These are phyloP conservation scores for Phytophthora aleatoria DNA, from an alignment of 352 stramenopile species.

Conservation along the genomic window DNA sequence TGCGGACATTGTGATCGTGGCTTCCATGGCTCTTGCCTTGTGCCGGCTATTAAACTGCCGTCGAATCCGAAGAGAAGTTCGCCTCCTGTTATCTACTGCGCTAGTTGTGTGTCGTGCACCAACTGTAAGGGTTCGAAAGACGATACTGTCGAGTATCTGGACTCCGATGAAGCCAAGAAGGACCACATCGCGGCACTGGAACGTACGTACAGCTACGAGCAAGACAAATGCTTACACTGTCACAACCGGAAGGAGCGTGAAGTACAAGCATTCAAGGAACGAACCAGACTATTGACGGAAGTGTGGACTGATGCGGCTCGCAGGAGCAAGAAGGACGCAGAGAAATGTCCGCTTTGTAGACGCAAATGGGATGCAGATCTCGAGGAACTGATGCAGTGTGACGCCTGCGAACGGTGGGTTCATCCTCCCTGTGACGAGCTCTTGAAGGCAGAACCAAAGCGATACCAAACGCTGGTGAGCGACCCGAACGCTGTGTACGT, in stretches of 20 bases:
- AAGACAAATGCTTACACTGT: constrained; percentile 62
- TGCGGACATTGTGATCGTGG: constrained; percentile 61
- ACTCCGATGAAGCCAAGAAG: constrained; percentile 27
- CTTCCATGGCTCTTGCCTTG: constrained; percentile 58
- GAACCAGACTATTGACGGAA: constrained; percentile 58
- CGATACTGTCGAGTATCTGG: constrained; percentile 9
- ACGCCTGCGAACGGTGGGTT: constrained; percentile 85
- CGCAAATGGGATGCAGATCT: constrained; percentile 74
- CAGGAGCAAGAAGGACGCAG: constrained; percentile 59
- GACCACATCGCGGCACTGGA: constrained; percentile 34
- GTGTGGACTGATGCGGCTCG: constrained; percentile 60
- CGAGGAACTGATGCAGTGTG: constrained; percentile 87
- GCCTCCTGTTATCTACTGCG: constrained; percentile 56
- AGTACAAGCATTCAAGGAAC: constrained; percentile 47
- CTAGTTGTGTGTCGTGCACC: constrained; percentile 66
- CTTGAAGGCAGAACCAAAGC: constrained; percentile 59
- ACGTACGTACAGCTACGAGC: constrained; percentile 71
- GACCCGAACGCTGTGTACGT: constrained; percentile 77
- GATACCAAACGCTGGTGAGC: constrained; percentile 69
- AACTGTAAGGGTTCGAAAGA: constrained; percentile 43
- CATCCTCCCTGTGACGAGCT: constrained; percentile 78
- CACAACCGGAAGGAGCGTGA: constrained; percentile 58
- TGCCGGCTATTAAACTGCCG: constrained; percentile 41
- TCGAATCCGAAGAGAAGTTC: constrained; percentile 11
- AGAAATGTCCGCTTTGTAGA: constrained; percentile 81